Base-by-base conservation (phyloP, 2,329 filamentous ascomycete species). In the Scortechinia acanthostroma region DNA sequence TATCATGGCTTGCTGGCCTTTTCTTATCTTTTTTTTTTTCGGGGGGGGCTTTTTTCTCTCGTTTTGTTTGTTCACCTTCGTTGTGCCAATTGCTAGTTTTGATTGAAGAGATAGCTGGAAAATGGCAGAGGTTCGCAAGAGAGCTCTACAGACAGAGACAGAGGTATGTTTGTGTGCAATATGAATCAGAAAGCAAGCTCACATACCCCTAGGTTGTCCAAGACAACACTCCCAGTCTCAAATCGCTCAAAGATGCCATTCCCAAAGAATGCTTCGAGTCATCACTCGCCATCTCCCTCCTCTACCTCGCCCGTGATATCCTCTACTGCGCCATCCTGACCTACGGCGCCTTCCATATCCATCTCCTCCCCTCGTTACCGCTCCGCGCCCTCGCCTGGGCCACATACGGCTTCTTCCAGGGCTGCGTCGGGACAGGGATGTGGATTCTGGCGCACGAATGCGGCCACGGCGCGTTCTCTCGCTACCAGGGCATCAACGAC, bases 361-460 rank as follows among this genome's bases (percentile, higher is more conserved):
- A 70, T 59, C 80, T 81, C 55, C 71, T 73, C 43, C 55, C 25
- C 25, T 10, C 10, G 25, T 30, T 59, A 23, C 53, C 56, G 48
- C 55, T 70, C 42, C 73, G 74, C 47, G 54, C 61, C 46, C 53
- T 63, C 10, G 69, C 73, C 47, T 85, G 78, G 77, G 62, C 65
- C 22, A 58, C 63, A 37, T 86, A 87, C 59, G 74, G 77, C 50
- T 83, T 79, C 59, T 53, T 76, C 42, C 80, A 86, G 62, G 82
- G 83, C 43, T 72, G 83, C 21, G 64, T 84, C 52, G 77, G 79
- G 58, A 85, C 80, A 2, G 83, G 83, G 3, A 64, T 87, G 52
- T 87, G 83, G 83, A 81, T 84, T 51, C 66, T 86, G 33, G 82
- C 77, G 15, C 83, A 88, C 58, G 83, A 88, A 60, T 83, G 77